phyloP scores from a whole-genome alignment of 352 stramenopile species.

The Aphanomyces euteiches region DNA sequence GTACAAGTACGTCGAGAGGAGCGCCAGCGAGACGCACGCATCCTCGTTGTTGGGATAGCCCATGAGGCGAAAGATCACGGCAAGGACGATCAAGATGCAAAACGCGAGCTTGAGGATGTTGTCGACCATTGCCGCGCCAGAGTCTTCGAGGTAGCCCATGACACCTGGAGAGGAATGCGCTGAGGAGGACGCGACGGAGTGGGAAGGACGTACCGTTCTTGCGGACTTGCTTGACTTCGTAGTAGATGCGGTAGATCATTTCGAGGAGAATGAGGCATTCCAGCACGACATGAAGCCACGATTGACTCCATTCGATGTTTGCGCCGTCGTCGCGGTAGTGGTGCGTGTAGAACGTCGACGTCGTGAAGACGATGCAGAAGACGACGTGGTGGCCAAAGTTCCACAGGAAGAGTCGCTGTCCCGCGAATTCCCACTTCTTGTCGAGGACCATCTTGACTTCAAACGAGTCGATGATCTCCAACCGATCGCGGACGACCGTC shows the following conservation, averaged over 20 bases:
- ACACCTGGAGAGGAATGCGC: slow-evolving; percentile 25
- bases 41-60: slow-evolving; percentile 40
- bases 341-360: slow-evolving; percentile 45
- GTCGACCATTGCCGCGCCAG: slow-evolving; percentile 46
- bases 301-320: background rate
- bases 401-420: slow-evolving; percentile 43
- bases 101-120: slow-evolving; percentile 52
- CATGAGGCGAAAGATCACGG: slow-evolving; percentile 32
- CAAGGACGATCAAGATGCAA: slow-evolving; percentile 40
- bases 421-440: slow-evolving; percentile 69
- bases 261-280: slow-evolving; percentile 40
- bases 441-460: slow-evolving; percentile 49
- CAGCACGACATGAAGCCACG: slow-evolving; percentile 33
- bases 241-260: slow-evolving; percentile 41
- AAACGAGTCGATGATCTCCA: slow-evolving; percentile 55
- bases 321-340: slow-evolving; percentile 37
- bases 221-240: slow-evolving; percentile 50
- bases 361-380: slow-evolving; percentile 47
- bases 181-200: background rate
- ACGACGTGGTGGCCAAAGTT: slow-evolving; percentile 40
- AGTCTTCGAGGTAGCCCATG: slow-evolving; percentile 42
- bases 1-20: slow-evolving; percentile 62
- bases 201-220: slow-evolving; percentile 32
- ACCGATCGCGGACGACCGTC: slow-evolving; percentile 38
- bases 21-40: slow-evolving; percentile 40